A percentile compares a stretch with the other conserved stretches of the same genome.
These are phyloP conservation scores for Akanthomyces uredinophilus DNA, from an alignment of 2,329 filamentous ascomycete species.

Conservation along the genomic window DNA sequence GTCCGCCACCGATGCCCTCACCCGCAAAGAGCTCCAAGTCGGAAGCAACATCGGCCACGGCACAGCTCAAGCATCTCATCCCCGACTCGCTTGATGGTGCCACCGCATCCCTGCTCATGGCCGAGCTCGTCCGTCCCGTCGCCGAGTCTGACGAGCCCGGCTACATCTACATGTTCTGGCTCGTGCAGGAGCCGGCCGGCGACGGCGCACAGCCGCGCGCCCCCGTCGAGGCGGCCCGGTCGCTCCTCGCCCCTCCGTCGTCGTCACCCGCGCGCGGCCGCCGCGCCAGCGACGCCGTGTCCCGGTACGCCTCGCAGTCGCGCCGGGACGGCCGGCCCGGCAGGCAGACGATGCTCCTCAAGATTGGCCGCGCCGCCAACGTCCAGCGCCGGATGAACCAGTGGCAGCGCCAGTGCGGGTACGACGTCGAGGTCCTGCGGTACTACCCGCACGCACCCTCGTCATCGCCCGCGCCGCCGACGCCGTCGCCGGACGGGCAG, in stretches of 20 bases:
- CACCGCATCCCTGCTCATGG: conserved; percentile 64
- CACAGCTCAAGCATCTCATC: conserved; percentile 49
- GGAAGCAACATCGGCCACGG: conserved; percentile 26
- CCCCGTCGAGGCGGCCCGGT: conserved; percentile 53
- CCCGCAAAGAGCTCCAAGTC: conserved; percentile 29
- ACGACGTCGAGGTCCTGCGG: conserved; percentile 79
- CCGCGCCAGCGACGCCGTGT: conserved; percentile 51
- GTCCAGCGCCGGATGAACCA: conserved; percentile 88
- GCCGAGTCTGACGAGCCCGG: conserved; percentile 69
- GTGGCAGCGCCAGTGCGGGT: conserved; percentile 89
- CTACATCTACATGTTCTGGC: conserved; percentile 99
- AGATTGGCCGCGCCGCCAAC: conserved; percentile 67
- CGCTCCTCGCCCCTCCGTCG: conserved; percentile 50
- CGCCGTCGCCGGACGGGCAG: not conserved
- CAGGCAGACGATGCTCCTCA: conserved; percentile 55
- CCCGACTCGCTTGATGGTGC: conserved; percentile 61
- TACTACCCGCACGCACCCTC: conserved; percentile 71
- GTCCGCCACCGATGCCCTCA: conserved; percentile 22
- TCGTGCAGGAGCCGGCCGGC: conserved; percentile 56
- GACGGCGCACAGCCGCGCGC: conserved; percentile 38
- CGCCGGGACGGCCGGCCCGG: not conserved
- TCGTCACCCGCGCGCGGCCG: conserved; percentile 39
- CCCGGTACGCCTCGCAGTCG: conserved; percentile 38
- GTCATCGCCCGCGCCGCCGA: conserved; percentile 1
- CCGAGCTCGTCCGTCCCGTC: conserved; percentile 68